phyloP scores from a whole-genome alignment of 257 asterid species.

The Hygrophila difformis region DNA sequence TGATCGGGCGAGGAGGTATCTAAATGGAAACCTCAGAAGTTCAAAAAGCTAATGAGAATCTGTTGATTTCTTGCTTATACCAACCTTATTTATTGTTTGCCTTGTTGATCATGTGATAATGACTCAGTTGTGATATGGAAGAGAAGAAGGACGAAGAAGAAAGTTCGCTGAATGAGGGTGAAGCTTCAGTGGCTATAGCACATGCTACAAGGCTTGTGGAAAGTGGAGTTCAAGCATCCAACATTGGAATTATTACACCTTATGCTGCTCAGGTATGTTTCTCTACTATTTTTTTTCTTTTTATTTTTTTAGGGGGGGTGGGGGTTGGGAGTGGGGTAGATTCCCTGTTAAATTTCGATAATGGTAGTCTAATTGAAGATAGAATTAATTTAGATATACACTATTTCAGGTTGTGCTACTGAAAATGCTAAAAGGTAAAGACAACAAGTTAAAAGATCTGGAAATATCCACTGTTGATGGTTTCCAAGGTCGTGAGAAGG shows the following conservation, averaged over 20 bases:
- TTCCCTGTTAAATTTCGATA: too few relatives aligned
- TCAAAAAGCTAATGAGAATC: not conserved
- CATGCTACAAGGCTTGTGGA: constrained; percentile 86
- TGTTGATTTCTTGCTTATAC: constrained; percentile 10
- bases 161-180: constrained; percentile 90
- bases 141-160: constrained; percentile 97
- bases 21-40: too few relatives aligned
- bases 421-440: constrained; percentile 69
- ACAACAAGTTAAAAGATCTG: constrained; percentile 65
- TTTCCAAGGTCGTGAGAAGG: constrained; percentile 96
- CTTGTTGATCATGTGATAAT: not conserved
- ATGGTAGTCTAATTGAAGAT: constrained; percentile 12
- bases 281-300: constrained; percentile 3
- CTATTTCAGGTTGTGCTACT: constrained; percentile 64
- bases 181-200: constrained; percentile 80
- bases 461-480: constrained; percentile 98
- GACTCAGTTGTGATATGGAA: constrained; percentile 87
- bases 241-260: constrained; percentile 83
- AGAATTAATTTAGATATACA: constrained; percentile 4
- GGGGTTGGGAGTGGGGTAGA: too few relatives aligned
- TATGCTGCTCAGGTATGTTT: constrained; percentile 85
- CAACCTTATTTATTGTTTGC: not conserved
- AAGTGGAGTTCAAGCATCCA: constrained; percentile 72
- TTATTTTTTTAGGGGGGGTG: too few relatives aligned
- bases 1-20: not conserved